Percentiles rank a stretch among this genome's conserved stretches.
These are phyloP conservation scores for Huntiella decipiens DNA, from an alignment of 2,329 filamentous ascomycete genomes.

Conservation along the genomic window DNA sequence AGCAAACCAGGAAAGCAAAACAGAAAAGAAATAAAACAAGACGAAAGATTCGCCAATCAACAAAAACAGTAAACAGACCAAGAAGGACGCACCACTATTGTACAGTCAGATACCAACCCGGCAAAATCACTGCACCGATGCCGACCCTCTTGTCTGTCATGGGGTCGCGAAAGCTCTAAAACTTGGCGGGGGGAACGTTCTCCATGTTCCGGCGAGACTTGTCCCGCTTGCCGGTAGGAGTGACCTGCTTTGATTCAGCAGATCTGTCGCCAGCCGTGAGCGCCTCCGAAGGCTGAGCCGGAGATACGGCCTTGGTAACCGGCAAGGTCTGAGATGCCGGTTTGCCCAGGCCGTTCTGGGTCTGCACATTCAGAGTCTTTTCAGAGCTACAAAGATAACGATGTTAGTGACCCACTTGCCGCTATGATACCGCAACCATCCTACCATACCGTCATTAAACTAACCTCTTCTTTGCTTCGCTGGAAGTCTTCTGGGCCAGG, in stretches of 20 bases:
- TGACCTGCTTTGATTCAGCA: constrained; percentile 7
- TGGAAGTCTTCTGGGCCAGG: constrained; percentile 4
- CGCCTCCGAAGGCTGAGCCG: constrained; percentile 4
- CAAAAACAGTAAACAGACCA: no score
- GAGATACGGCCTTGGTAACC: constrained; percentile 3
- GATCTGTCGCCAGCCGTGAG: constrained; percentile 5
- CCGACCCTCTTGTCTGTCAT: no score
- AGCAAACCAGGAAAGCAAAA: no score
- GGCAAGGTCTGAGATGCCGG: constrained; percentile 3
- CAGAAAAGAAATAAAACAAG: no score
- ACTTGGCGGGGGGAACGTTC: constrained; percentile 7
- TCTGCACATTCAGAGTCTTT: constrained; percentile 6
- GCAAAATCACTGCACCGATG: no score
- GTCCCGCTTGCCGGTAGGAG: constrained; percentile 5
- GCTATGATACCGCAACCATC: no score
- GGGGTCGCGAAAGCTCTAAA: neutral
- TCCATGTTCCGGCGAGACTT: constrained; percentile 10
- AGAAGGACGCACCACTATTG: no score
- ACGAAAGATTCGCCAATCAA: no score
- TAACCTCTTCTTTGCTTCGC: constrained; percentile 4
- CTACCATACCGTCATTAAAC: neutral
- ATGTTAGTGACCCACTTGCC: neutral
- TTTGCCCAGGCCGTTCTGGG: neutral
- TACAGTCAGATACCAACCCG: no score
- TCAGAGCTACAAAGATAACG: constrained; percentile 2